Percentiles rank a stretch among this genome's conserved stretches.
phyloP scores from a whole-genome alignment of 2,329 filamentous ascomycete genomes.

The Aspergillus jensenii region DNA sequence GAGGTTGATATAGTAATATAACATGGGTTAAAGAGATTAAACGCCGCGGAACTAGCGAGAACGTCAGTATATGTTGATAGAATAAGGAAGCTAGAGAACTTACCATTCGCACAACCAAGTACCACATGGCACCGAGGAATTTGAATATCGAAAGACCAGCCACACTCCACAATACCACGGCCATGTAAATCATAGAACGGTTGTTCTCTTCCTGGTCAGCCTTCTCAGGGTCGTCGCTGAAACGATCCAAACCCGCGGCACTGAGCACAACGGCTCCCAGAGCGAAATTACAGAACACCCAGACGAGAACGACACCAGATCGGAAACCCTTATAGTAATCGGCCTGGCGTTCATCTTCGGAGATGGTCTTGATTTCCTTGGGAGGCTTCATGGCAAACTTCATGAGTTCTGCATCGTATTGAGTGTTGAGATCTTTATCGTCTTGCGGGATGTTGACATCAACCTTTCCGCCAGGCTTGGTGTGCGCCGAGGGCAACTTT shows the following conservation, averaged over 20 bases:
- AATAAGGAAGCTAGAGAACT: constrained; percentile 38
- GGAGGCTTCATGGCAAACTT: constrained; percentile 74
- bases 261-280: constrained; percentile 83
- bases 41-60: constrained; percentile 52
- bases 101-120: constrained; percentile 85
- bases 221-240: constrained; percentile 49
- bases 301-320: constrained; percentile 84
- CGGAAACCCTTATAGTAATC: constrained; percentile 98
- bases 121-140: constrained; percentile 86
- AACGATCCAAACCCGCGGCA: constrained; percentile 74
- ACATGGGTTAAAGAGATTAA: constrained; percentile 24
- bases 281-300: constrained; percentile 96
- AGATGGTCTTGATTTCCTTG: constrained; percentile 56
- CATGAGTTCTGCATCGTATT: constrained; percentile 82
- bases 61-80: constrained; percentile 25
- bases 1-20: not conserved
- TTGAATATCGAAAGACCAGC: constrained; percentile 81
- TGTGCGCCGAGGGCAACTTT: constrained; percentile 81
- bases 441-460: constrained; percentile 84
- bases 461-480: constrained; percentile 93
- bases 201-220: constrained; percentile 47
- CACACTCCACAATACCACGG: constrained; percentile 84
- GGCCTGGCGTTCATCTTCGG: constrained; percentile 77
- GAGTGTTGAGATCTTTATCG: constrained; percentile 89
- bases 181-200: constrained; percentile 79